A percentile compares a stretch with the other conserved stretches of the same genome.
Evolutionary conservation across 495 filamentous ascomycete species (phyloP).

Genomic region (Chaetomium cochliodes): DNA sequence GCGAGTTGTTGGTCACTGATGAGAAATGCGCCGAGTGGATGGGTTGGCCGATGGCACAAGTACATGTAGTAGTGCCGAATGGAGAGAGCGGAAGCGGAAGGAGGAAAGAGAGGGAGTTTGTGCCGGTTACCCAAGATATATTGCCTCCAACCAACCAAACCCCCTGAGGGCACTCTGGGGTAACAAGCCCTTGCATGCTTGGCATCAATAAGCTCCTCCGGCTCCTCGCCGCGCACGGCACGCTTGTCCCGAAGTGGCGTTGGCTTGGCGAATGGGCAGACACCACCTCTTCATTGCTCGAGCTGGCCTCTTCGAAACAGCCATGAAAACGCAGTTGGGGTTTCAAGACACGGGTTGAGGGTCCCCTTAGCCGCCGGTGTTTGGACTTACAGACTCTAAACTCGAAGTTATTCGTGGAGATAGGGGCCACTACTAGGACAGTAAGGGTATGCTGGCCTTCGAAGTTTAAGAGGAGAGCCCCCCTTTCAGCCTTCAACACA

Average conservation of each 20-base stretch:
- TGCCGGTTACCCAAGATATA: neutral
- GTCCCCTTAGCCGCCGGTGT: neutral
- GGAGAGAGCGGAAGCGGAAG: neutral
- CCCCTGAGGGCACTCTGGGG: neutral
- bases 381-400: too few relatives aligned
- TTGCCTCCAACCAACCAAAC: neutral
- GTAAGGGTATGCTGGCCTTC: neutral
- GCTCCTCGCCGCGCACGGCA: neutral
- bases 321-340: neutral
- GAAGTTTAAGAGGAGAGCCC: neutral
- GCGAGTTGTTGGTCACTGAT: neutral
- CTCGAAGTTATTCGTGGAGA: too few relatives aligned
- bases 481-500: too few relatives aligned
- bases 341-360: constrained; percentile 7
- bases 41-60: constrained; percentile 6
- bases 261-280: neutral
- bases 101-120: neutral
- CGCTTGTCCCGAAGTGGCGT: neutral
- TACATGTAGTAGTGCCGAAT: neutral
- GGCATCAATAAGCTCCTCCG: neutral
- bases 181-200: constrained; percentile 6
- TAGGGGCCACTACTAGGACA: neutral
- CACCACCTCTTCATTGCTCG: neutral
- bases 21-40: neutral
- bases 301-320: constrained; percentile 6